Percentiles rank a stretch among this genome's conserved stretches.
These are phyloP conservation scores for Alternaria sp. DNA, from an alignment of 2,329 filamentous ascomycete species.

Conservation along the genomic window DNA sequence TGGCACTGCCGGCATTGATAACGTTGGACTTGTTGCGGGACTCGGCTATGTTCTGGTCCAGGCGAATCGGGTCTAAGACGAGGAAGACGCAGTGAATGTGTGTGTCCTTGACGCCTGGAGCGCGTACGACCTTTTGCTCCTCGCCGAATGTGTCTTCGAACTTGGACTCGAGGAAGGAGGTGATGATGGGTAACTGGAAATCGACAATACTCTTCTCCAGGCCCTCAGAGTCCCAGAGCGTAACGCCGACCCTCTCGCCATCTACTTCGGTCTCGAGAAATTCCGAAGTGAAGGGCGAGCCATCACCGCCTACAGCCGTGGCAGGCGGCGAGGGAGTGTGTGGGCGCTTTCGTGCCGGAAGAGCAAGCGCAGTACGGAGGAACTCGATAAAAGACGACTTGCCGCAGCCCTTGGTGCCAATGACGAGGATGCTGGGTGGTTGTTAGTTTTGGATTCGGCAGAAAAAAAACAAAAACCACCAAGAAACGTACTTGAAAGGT, in stretches of 20 bases:
- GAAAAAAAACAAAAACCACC: background rate
- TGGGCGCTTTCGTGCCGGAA: constrained; percentile 79
- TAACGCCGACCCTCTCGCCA: constrained; percentile 87
- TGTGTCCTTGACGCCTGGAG: constrained; percentile 91
- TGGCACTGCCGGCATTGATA: constrained; percentile 55
- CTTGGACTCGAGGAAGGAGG: constrained; percentile 92
- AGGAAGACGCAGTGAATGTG: constrained; percentile 97
- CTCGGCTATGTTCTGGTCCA: constrained; percentile 79
- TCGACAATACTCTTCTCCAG: constrained; percentile 95
- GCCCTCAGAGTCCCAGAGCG: constrained; percentile 95
- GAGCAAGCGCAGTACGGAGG: constrained; percentile 82
- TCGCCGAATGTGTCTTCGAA: constrained; percentile 98
- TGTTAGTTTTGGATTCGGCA: constrained; percentile 23
- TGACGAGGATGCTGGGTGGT: constrained; percentile 77
- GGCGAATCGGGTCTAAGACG: constrained; percentile 83
- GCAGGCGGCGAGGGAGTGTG: constrained; percentile 54
- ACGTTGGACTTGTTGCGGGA: constrained; percentile 66
- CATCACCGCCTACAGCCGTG: constrained; percentile 55
- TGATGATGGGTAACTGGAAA: constrained; percentile 90
- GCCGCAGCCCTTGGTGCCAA: constrained; percentile 85
- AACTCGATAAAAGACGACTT: constrained; percentile 99
- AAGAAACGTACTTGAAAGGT: constrained; percentile 86
- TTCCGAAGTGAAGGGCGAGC: constrained; percentile 76
- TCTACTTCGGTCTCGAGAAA: constrained; percentile 96
- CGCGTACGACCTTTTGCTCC: constrained; percentile 96